Conservation (phyloP, 2,329 filamentous ascomycete genomes). For the Rosellinia necatrix region DNA sequence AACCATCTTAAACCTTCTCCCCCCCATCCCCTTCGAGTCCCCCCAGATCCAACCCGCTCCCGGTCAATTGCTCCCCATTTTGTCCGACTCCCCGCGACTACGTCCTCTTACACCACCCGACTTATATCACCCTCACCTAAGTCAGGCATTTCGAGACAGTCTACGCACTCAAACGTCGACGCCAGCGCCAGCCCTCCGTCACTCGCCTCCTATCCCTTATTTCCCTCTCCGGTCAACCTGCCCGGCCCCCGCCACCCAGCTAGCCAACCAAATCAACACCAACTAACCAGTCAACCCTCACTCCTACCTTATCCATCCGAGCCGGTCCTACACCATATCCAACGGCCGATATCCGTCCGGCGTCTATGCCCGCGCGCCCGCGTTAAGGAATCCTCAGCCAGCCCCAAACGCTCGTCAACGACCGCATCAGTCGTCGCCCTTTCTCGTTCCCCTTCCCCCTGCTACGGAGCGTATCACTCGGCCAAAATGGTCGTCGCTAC, state of each 20-base stretch:
- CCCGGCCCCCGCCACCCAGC: background rate
- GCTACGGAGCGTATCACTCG: constrained; percentile 19
- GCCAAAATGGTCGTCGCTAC: constrained; percentile 65
- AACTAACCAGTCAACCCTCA: background rate
- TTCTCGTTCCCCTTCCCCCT: constrained; percentile 8
- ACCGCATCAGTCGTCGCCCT: constrained; percentile 1
- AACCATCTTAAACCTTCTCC: constrained; percentile 2
- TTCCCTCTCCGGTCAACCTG: background rate
- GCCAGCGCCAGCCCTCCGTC: constrained; percentile 28
- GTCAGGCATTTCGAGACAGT: background rate
- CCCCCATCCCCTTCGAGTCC: too few species aligned
- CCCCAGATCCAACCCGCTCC: constrained; percentile 16
- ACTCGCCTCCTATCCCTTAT: constrained; percentile 14
- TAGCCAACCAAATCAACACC: constrained; percentile 11
- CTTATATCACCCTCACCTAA: background rate
- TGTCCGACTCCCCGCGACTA: constrained; percentile 7
- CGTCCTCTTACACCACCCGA: constrained; percentile 8
- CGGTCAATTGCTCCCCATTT: constrained; percentile 20
- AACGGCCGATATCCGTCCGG: constrained; percentile 35
- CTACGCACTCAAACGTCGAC: constrained; percentile 24
- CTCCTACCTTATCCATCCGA: constrained; percentile 14
- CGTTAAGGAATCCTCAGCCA: constrained; percentile 33
- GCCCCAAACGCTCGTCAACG: constrained; percentile 22
- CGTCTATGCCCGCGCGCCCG: constrained; percentile 32
- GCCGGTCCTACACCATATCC: constrained; percentile 27